Base-by-base conservation (phyloP, 352 stramenopile genomes). In the Globisporangium camurandrum region DNA sequence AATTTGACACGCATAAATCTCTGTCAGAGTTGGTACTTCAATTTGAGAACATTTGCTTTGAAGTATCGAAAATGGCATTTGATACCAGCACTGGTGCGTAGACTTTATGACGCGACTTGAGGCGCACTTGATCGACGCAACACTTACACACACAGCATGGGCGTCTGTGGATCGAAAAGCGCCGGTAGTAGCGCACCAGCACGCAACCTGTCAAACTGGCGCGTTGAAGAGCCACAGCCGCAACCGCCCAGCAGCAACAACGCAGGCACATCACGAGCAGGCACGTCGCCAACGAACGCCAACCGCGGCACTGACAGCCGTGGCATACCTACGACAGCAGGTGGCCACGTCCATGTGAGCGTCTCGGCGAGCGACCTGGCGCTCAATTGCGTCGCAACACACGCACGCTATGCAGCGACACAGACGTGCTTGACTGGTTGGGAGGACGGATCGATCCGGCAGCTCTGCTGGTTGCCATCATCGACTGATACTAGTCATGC, bases 361-460 rank as follows among this genome's bases (percentile, higher is more conserved):
- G n/a, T 52, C 3, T 2, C 26, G 14, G 24, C 26, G 24, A 24
- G 30, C 16, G 50, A 56, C 6, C 49, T 84, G 37, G 71, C 62
- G 22, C 66, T 89, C 10, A 85, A 84, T 48, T 69, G 60, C 30
- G 59, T 87, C 47, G 51, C 63, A 14, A 71, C 66, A 46, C 72
- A 72, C 49, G 44, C 55, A 0, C 51, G 60, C 14, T 45, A 66
- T 28, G 51, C 42, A 6, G 61, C 39, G 0, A 49, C 66, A 3
- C 39, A 46, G 26, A 14, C 40, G 7, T 90, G 76, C 44, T 51
- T 84, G 17, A 73, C 69, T 5, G 79, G 64, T 2, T 93, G 82
- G 79, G 79, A 91, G 39, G 82, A 93, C 37, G 82, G 79, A 14
- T 66, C 59, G n/a, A 70, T 93, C 37, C 57, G 65, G 24, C 53